A percentile compares a stretch with the other conserved stretches of the same genome.
Evolutionary conservation across 306 rosid genomes (phyloP).

Genomic region (Fragaria nilgerrensis): DNA sequence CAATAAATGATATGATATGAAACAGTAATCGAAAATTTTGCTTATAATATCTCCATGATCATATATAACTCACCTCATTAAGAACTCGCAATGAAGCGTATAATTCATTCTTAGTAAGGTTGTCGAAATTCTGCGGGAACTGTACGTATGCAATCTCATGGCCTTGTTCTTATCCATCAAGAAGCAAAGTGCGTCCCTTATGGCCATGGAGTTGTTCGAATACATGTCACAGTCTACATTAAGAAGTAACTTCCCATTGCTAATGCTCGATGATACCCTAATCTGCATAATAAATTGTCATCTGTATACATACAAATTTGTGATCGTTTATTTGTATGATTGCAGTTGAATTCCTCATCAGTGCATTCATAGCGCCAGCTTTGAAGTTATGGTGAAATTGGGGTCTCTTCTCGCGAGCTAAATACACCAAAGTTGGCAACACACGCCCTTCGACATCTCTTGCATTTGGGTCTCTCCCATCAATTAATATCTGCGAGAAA

Average conservation of each 20-base stretch:
- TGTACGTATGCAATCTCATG: slow-evolving; percentile 76
- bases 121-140: slow-evolving; percentile 55
- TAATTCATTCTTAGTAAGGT: slow-evolving; percentile 59
- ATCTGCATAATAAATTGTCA: slow-evolving; percentile 30
- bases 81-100: slow-evolving; percentile 30
- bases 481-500: slow-evolving; percentile 50
- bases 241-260: slow-evolving; percentile 58
- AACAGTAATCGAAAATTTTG: too few species aligned
- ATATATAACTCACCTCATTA: slow-evolving; percentile 36
- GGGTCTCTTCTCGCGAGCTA: slow-evolving; percentile 80
- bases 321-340: too few species aligned
- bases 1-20: too few species aligned
- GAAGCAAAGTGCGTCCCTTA: slow-evolving; percentile 75
- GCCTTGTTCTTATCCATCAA: slow-evolving; percentile 73
- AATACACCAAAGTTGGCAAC: slow-evolving; percentile 63
- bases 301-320: neutral
- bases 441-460: slow-evolving; percentile 46
- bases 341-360: slow-evolving; percentile 29
- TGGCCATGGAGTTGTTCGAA: slow-evolving; percentile 58
- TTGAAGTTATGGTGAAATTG: slow-evolving; percentile 66
- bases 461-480: slow-evolving; percentile 51
- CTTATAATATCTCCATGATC: neutral
- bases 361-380: slow-evolving; percentile 85
- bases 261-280: slow-evolving; percentile 65
- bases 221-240: slow-evolving; percentile 87